Evolutionary conservation across 202 grass and related monocot genomes (phyloP).

Genomic region (Setaria italica): DNA sequence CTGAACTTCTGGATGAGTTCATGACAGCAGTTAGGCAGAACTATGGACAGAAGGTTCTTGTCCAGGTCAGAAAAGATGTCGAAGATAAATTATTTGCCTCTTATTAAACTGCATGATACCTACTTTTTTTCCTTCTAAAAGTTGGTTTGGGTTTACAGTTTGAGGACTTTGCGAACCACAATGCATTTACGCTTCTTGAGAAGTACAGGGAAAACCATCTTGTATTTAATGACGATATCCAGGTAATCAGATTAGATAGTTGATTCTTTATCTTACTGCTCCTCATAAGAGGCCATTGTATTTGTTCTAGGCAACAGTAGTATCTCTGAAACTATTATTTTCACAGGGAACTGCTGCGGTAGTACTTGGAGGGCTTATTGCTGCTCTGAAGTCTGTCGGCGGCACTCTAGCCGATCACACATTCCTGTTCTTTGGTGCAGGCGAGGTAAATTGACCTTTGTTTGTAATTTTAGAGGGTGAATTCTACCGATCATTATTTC

Average conservation of each 20-base stretch:
- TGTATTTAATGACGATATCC: conserved; percentile 98
- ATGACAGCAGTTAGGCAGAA: conserved; percentile 90
- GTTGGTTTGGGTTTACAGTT: conserved; percentile 58
- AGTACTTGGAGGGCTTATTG: conserved; percentile 81
- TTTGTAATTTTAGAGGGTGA: background rate
- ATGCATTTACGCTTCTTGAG: conserved; percentile 90
- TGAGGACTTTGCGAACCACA: conserved; percentile 93
- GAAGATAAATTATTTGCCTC: background rate
- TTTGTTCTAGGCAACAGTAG: background rate
- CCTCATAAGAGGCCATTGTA: background rate
- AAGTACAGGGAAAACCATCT: conserved; percentile 83
- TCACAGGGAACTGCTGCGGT: conserved; percentile 88
- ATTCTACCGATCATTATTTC: conserved; percentile 5
- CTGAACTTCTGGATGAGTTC: conserved; percentile 82
- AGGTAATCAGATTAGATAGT: conserved; percentile 55
- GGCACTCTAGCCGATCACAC: conserved; percentile 75
- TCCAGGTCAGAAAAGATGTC: conserved; percentile 64
- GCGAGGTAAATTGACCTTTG: conserved; percentile 66
- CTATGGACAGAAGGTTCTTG: conserved; percentile 93
- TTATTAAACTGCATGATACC: conserved; percentile 10
- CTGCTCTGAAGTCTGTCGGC: conserved; percentile 73
- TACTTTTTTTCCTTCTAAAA: background rate
- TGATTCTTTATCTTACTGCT: conserved; percentile 20
- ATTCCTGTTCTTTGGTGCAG: conserved; percentile 90
- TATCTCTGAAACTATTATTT: conserved; percentile 26